Base-by-base conservation (phyloP, 73 alveolate species). In the Blepharisma stoltei region DNA sequence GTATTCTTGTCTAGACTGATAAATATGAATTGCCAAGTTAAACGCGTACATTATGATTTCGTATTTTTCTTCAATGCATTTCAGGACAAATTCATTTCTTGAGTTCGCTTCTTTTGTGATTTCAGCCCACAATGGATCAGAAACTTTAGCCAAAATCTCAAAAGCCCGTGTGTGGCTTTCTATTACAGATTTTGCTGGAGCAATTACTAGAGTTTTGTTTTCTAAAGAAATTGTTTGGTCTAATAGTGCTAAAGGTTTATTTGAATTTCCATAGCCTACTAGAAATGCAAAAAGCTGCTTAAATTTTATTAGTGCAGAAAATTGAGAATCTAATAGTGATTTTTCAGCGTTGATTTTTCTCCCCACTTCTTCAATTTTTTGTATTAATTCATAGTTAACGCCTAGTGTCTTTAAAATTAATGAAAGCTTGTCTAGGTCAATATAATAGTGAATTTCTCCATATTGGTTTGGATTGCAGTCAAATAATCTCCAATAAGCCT, bases 261-360 rank as follows among this genome's bases (percentile, higher is more conserved):
- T 25, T 14, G 73, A 60, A 60, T 14, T 20, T 20, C 73, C 73
- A 60, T 14, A 60, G 2, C 46, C 14, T 9, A 11, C 14, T 8
- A 25, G 3, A 60, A 14, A 60, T 18, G 73, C 73, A 38, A 60
- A 25, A 60, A 60, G 46, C 23, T 14, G n/a, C 23, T 25, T 14
- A 5, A 60, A 60, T 14, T 14, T 20, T 0, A 9, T 18, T 14
- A 60, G 47, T n/a, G 73, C 73, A 14, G 23, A 8, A 1, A 14
- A 0, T 60, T 60, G 73, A 60, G 73, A 60, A 47, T 60, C 73
- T 18, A 60, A 8, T 8, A 60, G 73, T 9, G 73, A 60, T 14
- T 8, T 8, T 60, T 60, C 73, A 25, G 45, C 18, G 5, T 25
- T 60, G 11, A 25, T 9, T 14, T 18, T n/a, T n/a, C 18, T 60